A percentile compares a stretch with the other conserved stretches of the same genome.
These are phyloP conservation scores for Nemania serpens DNA, from an alignment of 2,329 filamentous ascomycete species.

Conservation along the genomic window DNA sequence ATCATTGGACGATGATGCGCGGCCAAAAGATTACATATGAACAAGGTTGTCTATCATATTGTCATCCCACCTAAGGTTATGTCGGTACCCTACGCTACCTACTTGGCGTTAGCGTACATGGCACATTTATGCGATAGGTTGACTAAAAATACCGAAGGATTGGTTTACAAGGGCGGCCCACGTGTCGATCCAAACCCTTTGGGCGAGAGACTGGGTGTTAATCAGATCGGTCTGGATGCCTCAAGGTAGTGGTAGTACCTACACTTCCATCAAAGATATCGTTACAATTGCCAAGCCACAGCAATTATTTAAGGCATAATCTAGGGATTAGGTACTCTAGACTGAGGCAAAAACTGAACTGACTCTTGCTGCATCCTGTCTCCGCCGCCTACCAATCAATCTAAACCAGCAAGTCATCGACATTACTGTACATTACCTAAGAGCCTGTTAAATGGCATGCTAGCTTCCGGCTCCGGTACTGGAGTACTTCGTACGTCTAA, in stretches of 20 bases:
- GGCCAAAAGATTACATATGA: too few species aligned
- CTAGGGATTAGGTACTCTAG: neutral
- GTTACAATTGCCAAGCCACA: neutral
- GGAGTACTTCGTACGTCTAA: neutral
- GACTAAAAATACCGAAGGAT: conserved; percentile 28
- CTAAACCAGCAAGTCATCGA: neutral
- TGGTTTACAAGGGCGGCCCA: conserved; percentile 21
- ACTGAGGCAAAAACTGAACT: too few species aligned
- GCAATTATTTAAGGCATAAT: neutral
- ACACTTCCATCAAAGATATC: neutral
- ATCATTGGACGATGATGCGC: too few species aligned
- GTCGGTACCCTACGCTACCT: neutral
- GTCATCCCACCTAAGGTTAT: neutral
- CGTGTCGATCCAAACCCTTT: conserved; percentile 24
- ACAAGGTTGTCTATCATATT: too few species aligned
- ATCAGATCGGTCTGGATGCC: neutral
- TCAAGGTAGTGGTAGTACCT: neutral
- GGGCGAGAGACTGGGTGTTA: conserved; percentile 5
- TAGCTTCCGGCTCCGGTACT: neutral
- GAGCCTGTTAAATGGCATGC: neutral
- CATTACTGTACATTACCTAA: neutral
- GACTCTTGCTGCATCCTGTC: too few species aligned
- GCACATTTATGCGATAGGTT: neutral
- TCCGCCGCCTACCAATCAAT: neutral
- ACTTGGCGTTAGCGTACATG: neutral